Evolutionary conservation across 1,284 basidiomycete species (phyloP).

Genomic region (Bondarzewia mesenterica): DNA sequence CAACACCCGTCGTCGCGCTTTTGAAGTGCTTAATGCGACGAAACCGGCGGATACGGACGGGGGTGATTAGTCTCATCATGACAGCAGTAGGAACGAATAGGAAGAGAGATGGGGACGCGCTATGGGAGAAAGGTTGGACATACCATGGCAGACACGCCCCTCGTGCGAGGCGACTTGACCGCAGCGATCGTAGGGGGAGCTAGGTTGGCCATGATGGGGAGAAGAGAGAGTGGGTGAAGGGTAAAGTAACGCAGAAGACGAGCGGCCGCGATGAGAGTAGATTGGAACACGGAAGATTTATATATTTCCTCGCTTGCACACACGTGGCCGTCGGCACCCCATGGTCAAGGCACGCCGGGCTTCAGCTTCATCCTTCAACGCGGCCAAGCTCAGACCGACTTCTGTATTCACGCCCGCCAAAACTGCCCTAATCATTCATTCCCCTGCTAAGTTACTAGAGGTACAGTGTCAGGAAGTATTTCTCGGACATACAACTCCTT

Average conservation of each 20-base stretch:
- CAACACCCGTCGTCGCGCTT: slow-evolving; percentile 91
- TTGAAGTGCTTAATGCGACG: slow-evolving; percentile 60
- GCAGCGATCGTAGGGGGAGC: slow-evolving; percentile 11
- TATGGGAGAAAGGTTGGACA: slow-evolving; percentile 13
- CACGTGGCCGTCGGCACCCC: background rate
- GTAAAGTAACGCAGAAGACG: background rate
- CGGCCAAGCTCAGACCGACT: too few relatives aligned
- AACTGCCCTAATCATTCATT: too few relatives aligned
- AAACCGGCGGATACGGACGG: background rate
- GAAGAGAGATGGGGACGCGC: slow-evolving; percentile 1
- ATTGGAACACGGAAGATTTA: background rate
- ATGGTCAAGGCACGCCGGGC: background rate
- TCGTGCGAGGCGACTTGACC: slow-evolving; percentile 22
- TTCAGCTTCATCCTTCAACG: too few relatives aligned
- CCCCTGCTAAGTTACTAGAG: too few relatives aligned
- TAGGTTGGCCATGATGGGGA: slow-evolving; percentile 15
- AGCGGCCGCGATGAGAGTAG: background rate
- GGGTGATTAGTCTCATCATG: background rate
- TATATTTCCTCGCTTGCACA: background rate
- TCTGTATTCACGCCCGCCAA: too few relatives aligned
- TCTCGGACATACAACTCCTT: background rate
- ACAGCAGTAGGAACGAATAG: slow-evolving; percentile 2
- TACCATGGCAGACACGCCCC: slow-evolving; percentile 32
- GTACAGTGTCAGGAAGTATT: too few relatives aligned
- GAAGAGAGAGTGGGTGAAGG: background rate